A percentile compares a stretch with the other conserved stretches of the same genome.
Conservation (phyloP, 768 basidiomycete genomes). For the Leccinum aurantiacum region DNA sequence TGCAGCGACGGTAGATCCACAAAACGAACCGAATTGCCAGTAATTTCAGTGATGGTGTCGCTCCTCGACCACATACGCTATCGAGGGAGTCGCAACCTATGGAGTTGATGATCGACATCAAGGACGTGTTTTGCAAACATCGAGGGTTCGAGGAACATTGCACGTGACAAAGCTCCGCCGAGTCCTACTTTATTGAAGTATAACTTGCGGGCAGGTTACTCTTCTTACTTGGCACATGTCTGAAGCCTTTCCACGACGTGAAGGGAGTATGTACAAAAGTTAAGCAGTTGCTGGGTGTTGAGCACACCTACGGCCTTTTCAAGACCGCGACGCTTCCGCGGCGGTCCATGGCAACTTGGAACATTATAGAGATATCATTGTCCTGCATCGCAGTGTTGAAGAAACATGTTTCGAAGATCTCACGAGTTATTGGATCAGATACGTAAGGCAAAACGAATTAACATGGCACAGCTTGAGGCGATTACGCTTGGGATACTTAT, state of each 20-base stretch:
- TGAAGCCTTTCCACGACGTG: not conserved
- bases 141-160: not conserved
- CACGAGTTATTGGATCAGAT: not conserved
- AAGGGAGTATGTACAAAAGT: no score
- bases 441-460: not conserved
- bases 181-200: not conserved
- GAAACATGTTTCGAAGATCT: not conserved
- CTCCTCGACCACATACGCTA: not conserved
- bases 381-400: no score
- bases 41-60: not conserved
- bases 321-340: no score
- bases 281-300: not conserved
- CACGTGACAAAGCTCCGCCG: not conserved
- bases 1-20: not conserved
- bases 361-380: no score
- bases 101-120: not conserved
- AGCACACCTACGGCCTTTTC: not conserved
- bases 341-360: no score
- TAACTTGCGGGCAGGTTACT: no score
- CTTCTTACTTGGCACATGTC: no score
- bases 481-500: not conserved
- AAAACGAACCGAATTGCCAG: not conserved
- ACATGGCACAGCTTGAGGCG: not conserved
- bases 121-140: not conserved
- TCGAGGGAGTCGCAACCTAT: not conserved